These are phyloP conservation scores for Elaeis oleifera DNA, from an alignment of 202 grass and related monocot genomes.

Conservation along the genomic window DNA sequence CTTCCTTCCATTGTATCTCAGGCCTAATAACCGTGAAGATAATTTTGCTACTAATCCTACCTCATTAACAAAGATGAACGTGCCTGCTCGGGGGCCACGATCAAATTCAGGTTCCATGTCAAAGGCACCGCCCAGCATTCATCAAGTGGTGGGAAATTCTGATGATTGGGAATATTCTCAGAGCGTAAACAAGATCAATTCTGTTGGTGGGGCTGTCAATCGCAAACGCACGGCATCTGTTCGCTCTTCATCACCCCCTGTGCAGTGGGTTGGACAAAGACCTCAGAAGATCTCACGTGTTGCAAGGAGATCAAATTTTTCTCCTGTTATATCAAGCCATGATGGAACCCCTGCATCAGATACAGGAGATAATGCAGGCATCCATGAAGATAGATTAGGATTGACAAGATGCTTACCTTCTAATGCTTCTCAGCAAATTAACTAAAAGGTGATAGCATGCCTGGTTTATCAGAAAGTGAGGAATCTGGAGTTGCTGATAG, in stretches of 20 bases:
- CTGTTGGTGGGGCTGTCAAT: slow-evolving; percentile 51
- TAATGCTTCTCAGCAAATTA: slow-evolving; percentile 40
- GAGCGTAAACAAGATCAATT: slow-evolving; percentile 51
- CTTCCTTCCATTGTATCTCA: slow-evolving; percentile 6
- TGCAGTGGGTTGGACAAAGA: slow-evolving; percentile 79
- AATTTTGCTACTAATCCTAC: slow-evolving; percentile 34
- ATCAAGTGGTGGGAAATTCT: slow-evolving; percentile 45
- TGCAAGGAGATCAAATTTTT: slow-evolving; percentile 81
- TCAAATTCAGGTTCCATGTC: slow-evolving; percentile 58
- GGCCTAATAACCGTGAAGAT: slow-evolving; percentile 45
- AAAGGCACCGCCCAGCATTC: slow-evolving; percentile 59
- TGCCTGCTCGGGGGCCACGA: slow-evolving; percentile 58
- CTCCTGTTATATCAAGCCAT: slow-evolving; percentile 38
- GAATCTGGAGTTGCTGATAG: slow-evolving; percentile 63
- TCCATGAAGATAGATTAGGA: slow-evolving; percentile 36
- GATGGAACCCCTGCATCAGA: slow-evolving; percentile 39
- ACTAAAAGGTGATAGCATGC: slow-evolving; percentile 40
- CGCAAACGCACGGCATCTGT: slow-evolving; percentile 51
- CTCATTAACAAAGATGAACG: slow-evolving; percentile 46
- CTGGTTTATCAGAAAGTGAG: slow-evolving; percentile 49
- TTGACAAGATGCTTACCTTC: slow-evolving; percentile 36
- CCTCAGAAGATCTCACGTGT: slow-evolving; percentile 82
- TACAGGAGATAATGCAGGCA: slow-evolving; percentile 38
- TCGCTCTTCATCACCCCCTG: slow-evolving; percentile 63
- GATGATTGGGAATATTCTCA: slow-evolving; percentile 63